These are phyloP conservation scores for Hyphopichia burtonii DNA, from an alignment of 1,139 yeast genomes.

Conservation along the genomic window DNA sequence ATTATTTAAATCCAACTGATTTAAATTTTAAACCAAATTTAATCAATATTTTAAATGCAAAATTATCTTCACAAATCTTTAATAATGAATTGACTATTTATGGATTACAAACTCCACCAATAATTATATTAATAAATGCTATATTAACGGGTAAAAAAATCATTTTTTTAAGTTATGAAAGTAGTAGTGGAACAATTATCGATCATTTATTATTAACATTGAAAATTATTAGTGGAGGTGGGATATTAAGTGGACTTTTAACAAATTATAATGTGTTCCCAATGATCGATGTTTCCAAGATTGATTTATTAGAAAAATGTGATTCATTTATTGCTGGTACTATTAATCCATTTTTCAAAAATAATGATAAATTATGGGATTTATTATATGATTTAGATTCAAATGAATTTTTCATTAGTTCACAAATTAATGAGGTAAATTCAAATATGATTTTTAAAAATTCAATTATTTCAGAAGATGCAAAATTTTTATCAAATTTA, in stretches of 20 bases:
- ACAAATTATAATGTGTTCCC: slow-evolving; percentile 55
- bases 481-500: slow-evolving; percentile 44
- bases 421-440: slow-evolving; percentile 14
- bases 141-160: slow-evolving; percentile 57
- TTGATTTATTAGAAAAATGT: slow-evolving; percentile 53
- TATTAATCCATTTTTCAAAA: slow-evolving; percentile 63
- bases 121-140: slow-evolving; percentile 55
- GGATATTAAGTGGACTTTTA: slow-evolving; percentile 51
- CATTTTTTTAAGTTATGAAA: slow-evolving; percentile 53
- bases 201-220: slow-evolving; percentile 54
- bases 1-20: slow-evolving; percentile 47
- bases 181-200: slow-evolving; percentile 54
- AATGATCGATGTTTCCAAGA: slow-evolving; percentile 60
- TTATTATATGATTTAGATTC: slow-evolving; percentile 55
- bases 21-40: slow-evolving; percentile 43
- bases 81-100: slow-evolving; percentile 48
- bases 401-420: slow-evolving; percentile 41
- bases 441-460: slow-evolving; percentile 16
- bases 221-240: slow-evolving; percentile 59
- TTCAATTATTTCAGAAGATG: slow-evolving; percentile 49
- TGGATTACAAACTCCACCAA: slow-evolving; percentile 60
- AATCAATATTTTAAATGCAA: slow-evolving; percentile 36
- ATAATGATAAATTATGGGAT: slow-evolving; percentile 59
- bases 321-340: slow-evolving; percentile 65
- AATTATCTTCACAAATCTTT: slow-evolving; percentile 26